Evolutionary conservation across 225 moss, liverwort and hornwort species (phyloP).

Genomic region (Rhytidiadelphus loreus): DNA sequence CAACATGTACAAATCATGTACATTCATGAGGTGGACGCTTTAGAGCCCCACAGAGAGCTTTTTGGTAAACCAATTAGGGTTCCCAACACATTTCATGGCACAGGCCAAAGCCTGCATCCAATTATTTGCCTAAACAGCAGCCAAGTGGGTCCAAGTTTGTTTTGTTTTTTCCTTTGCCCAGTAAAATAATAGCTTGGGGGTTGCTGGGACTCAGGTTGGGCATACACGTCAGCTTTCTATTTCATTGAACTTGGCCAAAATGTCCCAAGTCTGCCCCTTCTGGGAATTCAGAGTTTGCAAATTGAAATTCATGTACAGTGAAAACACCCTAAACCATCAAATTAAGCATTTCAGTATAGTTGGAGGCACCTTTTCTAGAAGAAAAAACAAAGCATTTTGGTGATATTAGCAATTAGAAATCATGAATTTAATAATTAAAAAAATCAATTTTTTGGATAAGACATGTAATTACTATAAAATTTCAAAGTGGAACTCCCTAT

Average conservation of each 20-base stretch:
- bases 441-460: not conserved
- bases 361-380: not conserved
- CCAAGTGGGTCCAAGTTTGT: not conserved
- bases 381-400: not conserved
- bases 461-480: not conserved
- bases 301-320: too few relatives aligned
- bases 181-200: not conserved
- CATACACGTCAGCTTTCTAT: not conserved
- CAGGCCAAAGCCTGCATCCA: not conserved
- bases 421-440: not conserved
- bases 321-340: not conserved
- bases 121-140: not conserved
- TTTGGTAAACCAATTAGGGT: not conserved
- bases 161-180: not conserved
- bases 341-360: too few relatives aligned
- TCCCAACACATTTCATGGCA: not conserved
- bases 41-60: accelerated
- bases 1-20: not conserved
- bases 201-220: not conserved
- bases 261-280: not conserved
- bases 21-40: not conserved
- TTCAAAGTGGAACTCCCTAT: not conserved
- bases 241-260: not conserved
- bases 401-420: not conserved
- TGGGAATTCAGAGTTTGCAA: not conserved